Conservation (phyloP, 2,329 filamentous ascomycete genomes). For the Phyllosticta citribraziliensis region DNA sequence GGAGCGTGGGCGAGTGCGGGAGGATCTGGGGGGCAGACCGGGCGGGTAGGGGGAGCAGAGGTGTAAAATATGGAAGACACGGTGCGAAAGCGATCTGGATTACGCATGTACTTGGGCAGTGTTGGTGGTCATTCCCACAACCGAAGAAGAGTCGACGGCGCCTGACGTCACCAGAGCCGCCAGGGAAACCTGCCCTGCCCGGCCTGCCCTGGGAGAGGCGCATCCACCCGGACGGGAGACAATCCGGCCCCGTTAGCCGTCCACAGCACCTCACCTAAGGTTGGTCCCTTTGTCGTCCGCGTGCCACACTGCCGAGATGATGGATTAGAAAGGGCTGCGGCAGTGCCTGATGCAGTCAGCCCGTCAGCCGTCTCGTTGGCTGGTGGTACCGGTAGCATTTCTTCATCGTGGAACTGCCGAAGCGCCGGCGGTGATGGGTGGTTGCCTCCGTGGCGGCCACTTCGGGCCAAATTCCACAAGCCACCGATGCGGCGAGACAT, state of each 20-base stretch:
- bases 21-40: background rate
- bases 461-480: background rate
- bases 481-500: background rate
- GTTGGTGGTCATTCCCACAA: background rate
- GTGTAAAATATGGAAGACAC: background rate
- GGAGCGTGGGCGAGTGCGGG: background rate
- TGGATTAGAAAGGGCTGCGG: background rate
- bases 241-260: background rate
- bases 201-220: background rate
- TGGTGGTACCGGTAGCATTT: background rate
- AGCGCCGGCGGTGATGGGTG: background rate
- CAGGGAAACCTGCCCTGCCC: background rate
- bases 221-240: background rate
- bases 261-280: too few species aligned
- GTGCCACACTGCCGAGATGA: background rate
- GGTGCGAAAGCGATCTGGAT: constrained; percentile 4
- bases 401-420: background rate
- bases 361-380: too few species aligned
- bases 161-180: background rate
- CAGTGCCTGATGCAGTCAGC: background rate
- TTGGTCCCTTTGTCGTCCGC: background rate
- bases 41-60: background rate
- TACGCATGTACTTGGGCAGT: constrained; percentile 9
- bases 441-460: background rate
- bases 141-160: background rate